These are phyloP conservation scores for Chlamydomonas sphaeroides DNA, from an alignment of 139 green algal genomes.

Conservation along the genomic window DNA sequence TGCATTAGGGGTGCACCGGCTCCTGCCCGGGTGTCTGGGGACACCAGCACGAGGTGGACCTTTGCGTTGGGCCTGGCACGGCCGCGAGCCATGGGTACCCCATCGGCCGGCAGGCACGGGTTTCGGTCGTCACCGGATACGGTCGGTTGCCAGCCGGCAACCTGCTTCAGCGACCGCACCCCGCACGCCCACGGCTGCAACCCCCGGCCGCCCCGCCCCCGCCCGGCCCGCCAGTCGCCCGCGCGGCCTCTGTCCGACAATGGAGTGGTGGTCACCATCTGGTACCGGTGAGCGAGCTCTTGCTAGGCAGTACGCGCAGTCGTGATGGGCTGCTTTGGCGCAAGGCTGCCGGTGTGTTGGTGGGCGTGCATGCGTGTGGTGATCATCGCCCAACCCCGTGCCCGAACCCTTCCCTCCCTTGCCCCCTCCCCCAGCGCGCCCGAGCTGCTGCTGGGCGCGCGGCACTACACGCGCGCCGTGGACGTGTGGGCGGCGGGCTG, in stretches of 20 bases:
- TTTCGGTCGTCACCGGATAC: no score
- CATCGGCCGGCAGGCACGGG: no score
- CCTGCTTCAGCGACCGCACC: no score
- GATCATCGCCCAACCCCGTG: background rate
- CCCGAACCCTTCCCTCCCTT: background rate
- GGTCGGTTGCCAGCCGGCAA: no score
- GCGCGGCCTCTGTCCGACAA: constrained; percentile 73
- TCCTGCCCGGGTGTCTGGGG: no score
- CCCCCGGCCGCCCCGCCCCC: no score
- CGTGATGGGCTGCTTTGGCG: no score
- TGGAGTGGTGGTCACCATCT: constrained; percentile 86
- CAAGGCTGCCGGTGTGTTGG: background rate
- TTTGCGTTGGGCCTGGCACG: no score
- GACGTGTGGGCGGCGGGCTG: constrained; percentile 85
- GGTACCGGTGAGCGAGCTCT: constrained; percentile 61
- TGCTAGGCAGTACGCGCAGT: no score
- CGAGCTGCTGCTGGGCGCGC: constrained; percentile 81
- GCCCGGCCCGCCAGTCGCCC: constrained; percentile 45
- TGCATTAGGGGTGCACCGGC: no score
- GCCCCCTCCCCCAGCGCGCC: constrained; percentile 50
- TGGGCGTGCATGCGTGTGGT: background rate
- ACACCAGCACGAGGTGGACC: no score
- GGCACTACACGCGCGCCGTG: constrained; percentile 78
- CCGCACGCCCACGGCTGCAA: background rate
- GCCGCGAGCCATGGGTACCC: no score